A percentile compares a stretch with the other conserved stretches of the same genome.
These are phyloP conservation scores for Fusarium verrucosum DNA, from an alignment of 2,329 filamentous ascomycete species.

Conservation along the genomic window DNA sequence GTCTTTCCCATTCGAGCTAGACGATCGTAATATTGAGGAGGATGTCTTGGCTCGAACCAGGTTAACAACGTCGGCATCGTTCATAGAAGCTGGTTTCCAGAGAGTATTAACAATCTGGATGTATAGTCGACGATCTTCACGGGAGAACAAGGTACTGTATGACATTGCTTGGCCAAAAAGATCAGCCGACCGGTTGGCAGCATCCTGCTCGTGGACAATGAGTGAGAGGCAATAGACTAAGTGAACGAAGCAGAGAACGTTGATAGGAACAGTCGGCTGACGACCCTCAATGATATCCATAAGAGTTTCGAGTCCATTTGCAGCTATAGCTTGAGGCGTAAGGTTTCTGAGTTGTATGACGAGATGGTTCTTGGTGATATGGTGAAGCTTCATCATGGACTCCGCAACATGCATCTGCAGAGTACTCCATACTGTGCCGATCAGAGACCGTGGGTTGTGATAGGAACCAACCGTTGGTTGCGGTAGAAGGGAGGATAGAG, in stretches of 20 bases:
- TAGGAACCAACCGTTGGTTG: constrained; percentile 43
- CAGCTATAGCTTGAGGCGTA: constrained; percentile 51
- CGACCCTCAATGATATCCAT: constrained; percentile 52
- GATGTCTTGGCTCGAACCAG: constrained; percentile 39
- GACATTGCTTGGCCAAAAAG: constrained; percentile 59
- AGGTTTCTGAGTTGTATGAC: constrained; percentile 54
- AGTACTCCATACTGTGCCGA: constrained; percentile 56
- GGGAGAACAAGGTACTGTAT: constrained; percentile 54
- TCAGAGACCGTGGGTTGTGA: constrained; percentile 47
- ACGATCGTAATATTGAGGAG: constrained; percentile 31
- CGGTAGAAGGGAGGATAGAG: constrained; percentile 19
- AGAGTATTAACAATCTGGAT: constrained; percentile 56
- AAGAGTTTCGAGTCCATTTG: constrained; percentile 55
- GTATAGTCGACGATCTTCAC: constrained; percentile 52
- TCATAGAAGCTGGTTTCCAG: constrained; percentile 58
- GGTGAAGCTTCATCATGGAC: constrained; percentile 56
- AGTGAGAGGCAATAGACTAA: constrained; percentile 61
- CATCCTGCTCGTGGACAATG: constrained; percentile 55
- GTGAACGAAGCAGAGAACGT: constrained; percentile 62
- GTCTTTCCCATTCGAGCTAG: constrained; percentile 56
- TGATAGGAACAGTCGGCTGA: constrained; percentile 52
- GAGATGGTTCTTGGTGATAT: constrained; percentile 54
- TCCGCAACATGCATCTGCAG: constrained; percentile 57
- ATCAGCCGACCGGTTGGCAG: constrained; percentile 47
- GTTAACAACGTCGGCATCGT: constrained; percentile 43